phyloP scores from a whole-genome alignment of 1,139 yeast genomes.

The Blastobotrys illinoisensis region DNA sequence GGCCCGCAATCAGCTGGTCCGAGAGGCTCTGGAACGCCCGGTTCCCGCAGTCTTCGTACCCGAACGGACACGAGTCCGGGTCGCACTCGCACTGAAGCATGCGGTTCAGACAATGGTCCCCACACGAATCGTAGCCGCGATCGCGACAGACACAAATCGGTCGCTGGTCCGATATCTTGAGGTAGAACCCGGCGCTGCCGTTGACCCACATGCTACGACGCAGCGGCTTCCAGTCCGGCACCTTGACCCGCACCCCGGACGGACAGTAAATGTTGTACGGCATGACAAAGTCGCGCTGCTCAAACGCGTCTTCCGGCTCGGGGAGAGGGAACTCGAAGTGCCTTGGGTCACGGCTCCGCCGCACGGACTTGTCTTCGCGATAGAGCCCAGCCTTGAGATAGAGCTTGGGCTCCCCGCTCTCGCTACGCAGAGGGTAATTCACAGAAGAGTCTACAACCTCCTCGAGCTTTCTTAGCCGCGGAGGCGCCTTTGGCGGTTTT shows the following conservation, averaged over 20 bases:
- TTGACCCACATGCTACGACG: constrained; percentile 12
- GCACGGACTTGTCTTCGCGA: not conserved
- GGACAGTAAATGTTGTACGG: constrained; percentile 37
- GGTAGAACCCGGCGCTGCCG: not conserved
- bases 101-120: constrained; percentile 31
- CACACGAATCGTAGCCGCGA: constrained; percentile 25
- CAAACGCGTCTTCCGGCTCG: constrained; percentile 14
- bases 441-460: not conserved
- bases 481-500: not conserved
- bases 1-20: constrained; percentile 19
- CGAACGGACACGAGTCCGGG: constrained; percentile 32
- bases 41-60: constrained; percentile 36
- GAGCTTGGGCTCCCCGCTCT: constrained; percentile 1
- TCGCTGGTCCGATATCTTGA: constrained; percentile 13
- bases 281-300: constrained; percentile 25
- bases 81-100: constrained; percentile 34
- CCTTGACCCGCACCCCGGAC: constrained; percentile 22
- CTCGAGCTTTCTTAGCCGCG: not conserved
- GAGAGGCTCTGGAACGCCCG: constrained; percentile 30
- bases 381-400: constrained; percentile 5
- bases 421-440: not conserved
- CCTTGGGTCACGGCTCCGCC: not conserved
- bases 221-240: constrained; percentile 30
- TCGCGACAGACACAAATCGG: constrained; percentile 31
- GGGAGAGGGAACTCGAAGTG: constrained; percentile 23